These are phyloP conservation scores for Populus simonii DNA, from an alignment of 345 rosid species.

Conservation along the genomic window DNA sequence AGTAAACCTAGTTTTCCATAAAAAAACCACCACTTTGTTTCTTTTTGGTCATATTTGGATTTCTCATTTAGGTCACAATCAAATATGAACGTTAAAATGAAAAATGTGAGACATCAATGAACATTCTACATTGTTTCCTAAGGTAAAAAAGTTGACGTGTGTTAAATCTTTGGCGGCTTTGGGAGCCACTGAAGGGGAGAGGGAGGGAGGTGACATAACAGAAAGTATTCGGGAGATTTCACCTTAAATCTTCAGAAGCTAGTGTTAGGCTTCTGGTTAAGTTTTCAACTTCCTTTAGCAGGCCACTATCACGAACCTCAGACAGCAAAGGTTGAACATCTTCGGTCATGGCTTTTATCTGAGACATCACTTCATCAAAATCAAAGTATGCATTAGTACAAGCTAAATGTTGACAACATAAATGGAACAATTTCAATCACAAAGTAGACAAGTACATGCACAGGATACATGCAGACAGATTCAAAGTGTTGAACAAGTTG, in stretches of 20 bases:
- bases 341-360: constrained; percentile 95
- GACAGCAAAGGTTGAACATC: constrained; percentile 92
- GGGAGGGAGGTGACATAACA: not conserved
- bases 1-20: not conserved
- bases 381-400: constrained; percentile 49
- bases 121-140: not conserved
- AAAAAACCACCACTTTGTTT: not conserved
- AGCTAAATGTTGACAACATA: constrained; percentile 11
- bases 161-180: not conserved
- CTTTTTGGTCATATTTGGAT: not conserved
- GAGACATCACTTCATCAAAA: constrained; percentile 75
- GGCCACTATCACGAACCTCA: constrained; percentile 79
- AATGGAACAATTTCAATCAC: not conserved
- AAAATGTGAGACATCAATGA: not conserved
- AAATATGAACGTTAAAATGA: too few species aligned
- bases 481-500: not conserved
- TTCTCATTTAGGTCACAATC: not conserved
- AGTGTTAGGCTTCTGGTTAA: constrained; percentile 81
- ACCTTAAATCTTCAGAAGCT: constrained; percentile 92
- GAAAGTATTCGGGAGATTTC: constrained; percentile 10
- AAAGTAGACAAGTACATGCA: not conserved
- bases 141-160: not conserved
- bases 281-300: constrained; percentile 82
- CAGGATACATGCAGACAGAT: not conserved
- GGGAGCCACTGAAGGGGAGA: not conserved